A percentile compares a stretch with the other conserved stretches of the same genome.
These are phyloP conservation scores for Telopea speciosissima DNA, from an alignment of 177 flowering plant species.

Conservation along the genomic window DNA sequence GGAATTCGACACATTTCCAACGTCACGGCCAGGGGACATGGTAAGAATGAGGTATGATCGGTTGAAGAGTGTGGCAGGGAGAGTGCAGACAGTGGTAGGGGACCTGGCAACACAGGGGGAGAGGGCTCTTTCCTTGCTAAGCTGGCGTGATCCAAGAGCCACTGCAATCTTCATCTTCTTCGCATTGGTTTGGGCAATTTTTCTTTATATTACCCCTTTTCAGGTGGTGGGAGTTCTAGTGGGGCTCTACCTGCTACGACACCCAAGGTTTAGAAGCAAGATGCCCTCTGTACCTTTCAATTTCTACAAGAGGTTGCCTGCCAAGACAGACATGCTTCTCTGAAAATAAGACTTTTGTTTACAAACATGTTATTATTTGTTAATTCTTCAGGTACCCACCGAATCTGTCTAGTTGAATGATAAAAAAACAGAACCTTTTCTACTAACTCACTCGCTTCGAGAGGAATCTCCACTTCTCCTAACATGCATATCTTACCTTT, in stretches of 20 bases:
- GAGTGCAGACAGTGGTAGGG: slow-evolving; percentile 72
- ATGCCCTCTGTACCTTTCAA: slow-evolving; percentile 81
- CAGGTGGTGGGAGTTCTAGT: slow-evolving; percentile 60
- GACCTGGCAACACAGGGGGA: slow-evolving; percentile 92
- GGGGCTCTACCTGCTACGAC: slow-evolving; percentile 73
- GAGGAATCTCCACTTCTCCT: slow-evolving; percentile 1
- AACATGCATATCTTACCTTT: too few species aligned
- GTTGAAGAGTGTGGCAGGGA: slow-evolving; percentile 63
- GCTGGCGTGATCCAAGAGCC: slow-evolving; percentile 95
- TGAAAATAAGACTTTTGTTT: slow-evolving; percentile 13
- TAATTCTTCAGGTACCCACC: too few species aligned
- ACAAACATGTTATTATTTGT: not conserved
- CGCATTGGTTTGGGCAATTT: slow-evolving; percentile 52
- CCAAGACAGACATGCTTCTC: slow-evolving; percentile 69
- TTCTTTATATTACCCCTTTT: slow-evolving; percentile 73
- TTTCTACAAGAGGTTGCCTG: slow-evolving; percentile 81
- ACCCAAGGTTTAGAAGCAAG: slow-evolving; percentile 70
- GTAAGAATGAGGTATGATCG: slow-evolving; percentile 84
- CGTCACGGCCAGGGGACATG: slow-evolving; percentile 41
- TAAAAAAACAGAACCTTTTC: not conserved
- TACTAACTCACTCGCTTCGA: not conserved
- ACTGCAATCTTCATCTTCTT: slow-evolving; percentile 62
- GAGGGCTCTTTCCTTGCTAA: slow-evolving; percentile 54
- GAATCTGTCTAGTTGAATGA: too few species aligned
- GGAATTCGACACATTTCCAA: slow-evolving; percentile 83